These are phyloP conservation scores for Phalaenopsis hybrid DNA, from an alignment of 116 monocot species.

Conservation along the genomic window DNA sequence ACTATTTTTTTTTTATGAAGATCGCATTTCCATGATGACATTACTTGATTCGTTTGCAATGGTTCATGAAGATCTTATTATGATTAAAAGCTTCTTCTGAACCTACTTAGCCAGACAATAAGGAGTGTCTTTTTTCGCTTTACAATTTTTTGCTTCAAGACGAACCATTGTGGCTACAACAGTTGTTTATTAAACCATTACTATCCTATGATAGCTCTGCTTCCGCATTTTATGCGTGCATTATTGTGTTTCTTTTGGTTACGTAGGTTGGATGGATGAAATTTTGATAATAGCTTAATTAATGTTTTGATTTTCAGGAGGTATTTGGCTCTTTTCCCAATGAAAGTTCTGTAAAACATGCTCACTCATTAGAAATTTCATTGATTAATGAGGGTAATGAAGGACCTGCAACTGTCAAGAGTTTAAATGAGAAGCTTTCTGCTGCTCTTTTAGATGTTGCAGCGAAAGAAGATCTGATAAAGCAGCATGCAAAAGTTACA, in stretches of 20 bases:
- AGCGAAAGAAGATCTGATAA: slow-evolving; percentile 49
- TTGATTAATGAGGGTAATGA: slow-evolving; percentile 24
- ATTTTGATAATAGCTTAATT: not conserved
- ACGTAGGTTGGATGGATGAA: not conserved
- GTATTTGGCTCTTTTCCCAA: slow-evolving; percentile 10
- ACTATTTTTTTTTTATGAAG: not conserved
- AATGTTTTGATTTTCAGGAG: slow-evolving; percentile 12
- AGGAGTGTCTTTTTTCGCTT: too few relatives aligned
- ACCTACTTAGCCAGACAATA: not conserved
- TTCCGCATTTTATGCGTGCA: not conserved
- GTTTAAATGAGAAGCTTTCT: slow-evolving; percentile 41
- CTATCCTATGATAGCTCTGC: not conserved
- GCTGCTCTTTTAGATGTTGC: slow-evolving; percentile 39
- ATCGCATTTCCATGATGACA: not conserved
- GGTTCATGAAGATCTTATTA: not conserved
- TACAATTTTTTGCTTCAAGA: too few relatives aligned
- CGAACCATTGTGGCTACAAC: too few relatives aligned
- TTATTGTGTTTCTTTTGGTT: not conserved
- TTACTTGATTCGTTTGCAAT: too few relatives aligned
- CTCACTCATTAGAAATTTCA: slow-evolving; percentile 18
- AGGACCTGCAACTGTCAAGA: slow-evolving; percentile 31
- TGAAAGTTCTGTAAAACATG: slow-evolving; percentile 9
- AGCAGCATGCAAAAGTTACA: slow-evolving; percentile 47
- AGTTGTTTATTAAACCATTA: not conserved
- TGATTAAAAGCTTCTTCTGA: not conserved